Evolutionary conservation across 148 eudicot genomes (phyloP).

Genomic region (Fagopyrum homotropicum): DNA sequence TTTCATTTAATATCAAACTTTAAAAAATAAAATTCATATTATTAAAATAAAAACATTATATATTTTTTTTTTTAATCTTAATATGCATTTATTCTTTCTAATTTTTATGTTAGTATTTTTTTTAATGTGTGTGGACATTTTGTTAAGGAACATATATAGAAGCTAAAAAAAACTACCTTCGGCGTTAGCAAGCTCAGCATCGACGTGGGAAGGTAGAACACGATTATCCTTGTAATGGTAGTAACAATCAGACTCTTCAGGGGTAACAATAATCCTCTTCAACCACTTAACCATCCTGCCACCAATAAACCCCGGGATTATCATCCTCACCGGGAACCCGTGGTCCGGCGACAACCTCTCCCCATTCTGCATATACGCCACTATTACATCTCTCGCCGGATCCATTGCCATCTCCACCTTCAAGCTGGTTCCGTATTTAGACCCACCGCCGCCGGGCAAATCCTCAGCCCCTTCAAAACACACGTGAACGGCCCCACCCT

Average conservation of each 20-base stretch:
- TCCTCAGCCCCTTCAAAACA: constrained; percentile 96
- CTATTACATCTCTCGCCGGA: constrained; percentile 64
- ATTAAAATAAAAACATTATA: too few relatives aligned
- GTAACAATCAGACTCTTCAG: constrained; percentile 60
- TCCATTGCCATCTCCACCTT: constrained; percentile 69
- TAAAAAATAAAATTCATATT: too few relatives aligned
- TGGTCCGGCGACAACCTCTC: constrained; percentile 63
- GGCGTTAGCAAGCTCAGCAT: constrained; percentile 77
- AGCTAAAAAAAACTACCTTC: constrained; percentile 41
- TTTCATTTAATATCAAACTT: too few relatives aligned
- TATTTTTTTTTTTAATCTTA: too few relatives aligned
- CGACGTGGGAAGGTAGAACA: constrained; percentile 85
- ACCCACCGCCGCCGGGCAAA: constrained; percentile 92
- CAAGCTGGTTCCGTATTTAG: constrained; percentile 82
- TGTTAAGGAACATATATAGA: too few relatives aligned
- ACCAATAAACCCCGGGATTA: constrained; percentile 90
- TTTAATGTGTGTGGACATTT: too few relatives aligned
- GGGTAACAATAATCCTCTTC: constrained; percentile 64
- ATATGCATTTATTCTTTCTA: background rate
- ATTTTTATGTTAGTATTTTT: too few relatives aligned
- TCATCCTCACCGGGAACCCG: constrained; percentile 73
- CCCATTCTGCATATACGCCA: constrained; percentile 91
- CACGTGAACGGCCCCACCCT: constrained; percentile 61
- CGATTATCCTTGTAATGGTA: constrained; percentile 79
- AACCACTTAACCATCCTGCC: constrained; percentile 96